These are phyloP conservation scores for Phlyctochytrium planicorne DNA, from an alignment of 192 early-diverging fungal genomes.

Conservation along the genomic window DNA sequence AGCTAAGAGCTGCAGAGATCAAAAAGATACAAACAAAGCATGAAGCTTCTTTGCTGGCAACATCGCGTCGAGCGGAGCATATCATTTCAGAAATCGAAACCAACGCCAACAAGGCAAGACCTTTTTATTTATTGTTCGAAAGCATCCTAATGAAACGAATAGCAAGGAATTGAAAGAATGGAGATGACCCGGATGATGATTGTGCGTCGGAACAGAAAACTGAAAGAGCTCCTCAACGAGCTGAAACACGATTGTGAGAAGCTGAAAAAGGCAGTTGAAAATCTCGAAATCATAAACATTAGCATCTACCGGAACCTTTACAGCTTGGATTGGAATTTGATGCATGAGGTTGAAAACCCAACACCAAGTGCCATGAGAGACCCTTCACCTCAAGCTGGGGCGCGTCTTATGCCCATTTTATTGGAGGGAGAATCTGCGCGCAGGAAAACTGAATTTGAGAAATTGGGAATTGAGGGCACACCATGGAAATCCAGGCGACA, in stretches of 20 bases:
- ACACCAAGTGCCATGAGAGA: too few relatives aligned
- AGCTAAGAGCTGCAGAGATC: background rate
- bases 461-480: too few relatives aligned
- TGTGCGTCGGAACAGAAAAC: background rate
- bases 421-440: too few relatives aligned
- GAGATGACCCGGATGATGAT: background rate
- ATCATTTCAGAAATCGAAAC: background rate
- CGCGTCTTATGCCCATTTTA: too few relatives aligned
- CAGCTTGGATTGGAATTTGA: background rate
- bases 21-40: background rate
- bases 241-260: background rate
- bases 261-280: background rate
- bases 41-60: background rate
- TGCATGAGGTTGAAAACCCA: too few relatives aligned
- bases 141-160: background rate
- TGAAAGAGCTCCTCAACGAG: background rate
- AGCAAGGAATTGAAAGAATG: constrained; percentile 4
- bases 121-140: background rate
- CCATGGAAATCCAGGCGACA: too few relatives aligned
- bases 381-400: too few relatives aligned
- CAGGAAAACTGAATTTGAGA: too few relatives aligned
- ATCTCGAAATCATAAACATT: background rate
- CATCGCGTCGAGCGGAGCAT: background rate
- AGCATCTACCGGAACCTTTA: background rate
- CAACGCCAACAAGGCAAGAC: background rate